Evolutionary conservation across 2,329 filamentous ascomycete genomes (phyloP), one percentile per base, ranked within the genome.

Genomic region (Beauveria asiatica): DNA sequence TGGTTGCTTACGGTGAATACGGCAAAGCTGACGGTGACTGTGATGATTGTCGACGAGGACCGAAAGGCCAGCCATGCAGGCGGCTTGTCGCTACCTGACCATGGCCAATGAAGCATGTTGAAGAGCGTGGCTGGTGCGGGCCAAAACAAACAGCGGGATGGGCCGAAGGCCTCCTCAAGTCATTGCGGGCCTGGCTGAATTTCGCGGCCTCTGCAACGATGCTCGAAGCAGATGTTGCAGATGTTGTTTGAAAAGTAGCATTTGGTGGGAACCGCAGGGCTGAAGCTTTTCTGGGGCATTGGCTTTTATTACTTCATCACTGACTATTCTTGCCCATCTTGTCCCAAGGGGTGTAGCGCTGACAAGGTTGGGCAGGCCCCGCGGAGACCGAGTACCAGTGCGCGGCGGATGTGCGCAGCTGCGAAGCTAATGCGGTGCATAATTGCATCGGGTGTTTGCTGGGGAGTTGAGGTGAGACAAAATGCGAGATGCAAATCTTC

Each of bases 1-100:
- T 37, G 11, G 10, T 21, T 55, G 54, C 63, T 63, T 65, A 73
- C 71, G 48, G 71, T 72, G 54, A 73, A 73, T n/a, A 72, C 65
- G 27, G 71, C 71, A 64, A 69, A 70, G 23, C 69, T 66, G 23
- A 69, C 70, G 25, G 70, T 71, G 17, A 68, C 65, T 27, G 73
- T 67, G 49, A 73, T 72, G 23, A 72, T 64, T 10, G 64, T 64
- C 52, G 70, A 62, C 25, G 71, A 73, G 23, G 71, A 72, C 16
- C 71, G 69, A 55, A 69, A 49, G 57, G 67, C 62, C 48, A 73
- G 62, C 19, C 71, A 60, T 17, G 65, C 23, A 2, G 71, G 71
- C 39, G 66, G 67, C 59, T 69, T 68, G 60, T 51, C 59, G 41
- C 50, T 59, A 37, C 50, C 60, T 17, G 56, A 58, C 42, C 17